Evolutionary conservation across 2,329 filamentous ascomycete species (phyloP).

Genomic region (Alternaria triticina): DNA sequence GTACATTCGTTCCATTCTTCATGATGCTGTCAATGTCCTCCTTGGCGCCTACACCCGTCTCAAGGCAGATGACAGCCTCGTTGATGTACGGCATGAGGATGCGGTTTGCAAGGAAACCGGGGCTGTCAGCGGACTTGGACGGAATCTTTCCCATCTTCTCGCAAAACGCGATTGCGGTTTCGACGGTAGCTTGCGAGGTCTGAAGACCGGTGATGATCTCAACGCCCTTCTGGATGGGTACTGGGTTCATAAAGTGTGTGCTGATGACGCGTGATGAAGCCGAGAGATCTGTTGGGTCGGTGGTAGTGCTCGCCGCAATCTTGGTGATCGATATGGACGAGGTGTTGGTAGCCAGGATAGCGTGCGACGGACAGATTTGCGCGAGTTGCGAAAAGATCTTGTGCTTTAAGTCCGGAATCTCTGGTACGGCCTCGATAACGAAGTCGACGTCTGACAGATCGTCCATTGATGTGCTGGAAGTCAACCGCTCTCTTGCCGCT

Average conservation of each 20-base stretch:
- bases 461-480: conserved; percentile 74
- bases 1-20: conserved; percentile 99
- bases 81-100: conserved; percentile 99
- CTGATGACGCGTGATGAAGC: conserved; percentile 88
- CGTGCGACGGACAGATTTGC: conserved; percentile 78
- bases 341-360: conserved; percentile 95
- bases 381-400: conserved; percentile 86
- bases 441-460: conserved; percentile 87
- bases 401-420: conserved; percentile 86
- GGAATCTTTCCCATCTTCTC: conserved; percentile 91
- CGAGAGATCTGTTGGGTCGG: conserved; percentile 78
- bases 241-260: conserved; percentile 99
- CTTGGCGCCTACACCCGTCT: conserved; percentile 86
- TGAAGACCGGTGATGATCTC: conserved; percentile 97
- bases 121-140: conserved; percentile 85
- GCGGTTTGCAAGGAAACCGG: conserved; percentile 93
- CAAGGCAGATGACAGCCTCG: conserved; percentile 93
- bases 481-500: conserved; percentile 72
- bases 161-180: conserved; percentile 84
- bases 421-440: conserved; percentile 95
- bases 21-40: conserved; percentile 97
- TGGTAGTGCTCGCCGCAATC: conserved; percentile 85
- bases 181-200: conserved; percentile 81
- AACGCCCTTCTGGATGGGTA: conserved; percentile 94
- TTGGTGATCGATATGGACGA: conserved; percentile 98